A percentile compares a stretch with the other conserved stretches of the same genome.
phyloP scores from a whole-genome alignment of 2,329 filamentous ascomycete species.

The Paramyrothecium sp. region DNA sequence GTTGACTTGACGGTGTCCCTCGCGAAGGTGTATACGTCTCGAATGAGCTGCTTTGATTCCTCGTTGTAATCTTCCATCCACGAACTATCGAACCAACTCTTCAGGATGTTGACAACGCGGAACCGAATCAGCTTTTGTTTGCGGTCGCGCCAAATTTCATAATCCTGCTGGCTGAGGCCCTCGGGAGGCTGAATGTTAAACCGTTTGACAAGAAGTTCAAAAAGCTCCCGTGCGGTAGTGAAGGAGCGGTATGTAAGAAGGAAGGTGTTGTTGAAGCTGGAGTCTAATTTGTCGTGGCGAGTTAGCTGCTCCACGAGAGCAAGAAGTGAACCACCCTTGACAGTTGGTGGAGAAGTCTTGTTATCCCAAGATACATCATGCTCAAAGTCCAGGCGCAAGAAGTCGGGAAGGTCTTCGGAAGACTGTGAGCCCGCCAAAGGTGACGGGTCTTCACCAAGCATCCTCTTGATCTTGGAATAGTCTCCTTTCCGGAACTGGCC shows the following conservation, averaged over 20 bases:
- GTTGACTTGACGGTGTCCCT: slow-evolving; percentile 90
- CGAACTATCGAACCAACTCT: slow-evolving; percentile 97
- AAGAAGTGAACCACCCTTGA: slow-evolving; percentile 86
- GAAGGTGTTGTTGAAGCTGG: slow-evolving; percentile 96
- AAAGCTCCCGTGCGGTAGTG: slow-evolving; percentile 84
- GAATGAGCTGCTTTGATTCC: slow-evolving; percentile 79
- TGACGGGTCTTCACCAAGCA: slow-evolving; percentile 64
- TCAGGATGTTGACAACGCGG: slow-evolving; percentile 94
- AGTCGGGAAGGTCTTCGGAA: slow-evolving; percentile 79
- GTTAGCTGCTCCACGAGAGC: slow-evolving; percentile 94
- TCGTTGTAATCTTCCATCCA: slow-evolving; percentile 97
- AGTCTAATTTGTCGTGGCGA: slow-evolving; percentile 91
- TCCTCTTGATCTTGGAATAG: slow-evolving; percentile 63
- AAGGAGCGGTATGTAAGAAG: slow-evolving; percentile 95
- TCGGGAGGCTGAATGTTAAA: slow-evolving; percentile 92
- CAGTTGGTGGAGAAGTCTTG: slow-evolving; percentile 70
- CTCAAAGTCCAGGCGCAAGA: slow-evolving; percentile 82
- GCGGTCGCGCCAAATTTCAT: slow-evolving; percentile 83
- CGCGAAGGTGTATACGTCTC: slow-evolving; percentile 86
- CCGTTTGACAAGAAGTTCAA: slow-evolving; percentile 86
- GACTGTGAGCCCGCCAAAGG: slow-evolving; percentile 43
- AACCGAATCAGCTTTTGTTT: slow-evolving; percentile 97
- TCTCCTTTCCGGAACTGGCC: slow-evolving; percentile 58
- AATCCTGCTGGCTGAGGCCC: slow-evolving; percentile 72
- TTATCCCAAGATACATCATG: slow-evolving; percentile 86